Base-by-base conservation (phyloP, 2,329 filamentous ascomycete species). In the Tolypocladium amazonense region DNA sequence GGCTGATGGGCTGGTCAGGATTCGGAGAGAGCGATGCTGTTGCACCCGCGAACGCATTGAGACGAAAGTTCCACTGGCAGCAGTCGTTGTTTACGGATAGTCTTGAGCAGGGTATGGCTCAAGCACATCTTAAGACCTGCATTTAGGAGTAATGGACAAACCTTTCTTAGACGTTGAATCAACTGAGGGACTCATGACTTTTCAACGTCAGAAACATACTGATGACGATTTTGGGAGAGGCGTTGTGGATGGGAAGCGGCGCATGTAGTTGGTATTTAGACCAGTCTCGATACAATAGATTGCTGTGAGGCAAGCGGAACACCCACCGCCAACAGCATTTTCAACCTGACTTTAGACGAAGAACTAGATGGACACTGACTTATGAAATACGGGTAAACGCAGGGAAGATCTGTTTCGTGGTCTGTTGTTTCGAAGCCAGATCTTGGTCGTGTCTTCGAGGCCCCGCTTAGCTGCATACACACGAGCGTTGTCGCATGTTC, bases 401-500 rank as follows among this genome's bases (percentile, higher is more conserved):
- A 23, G 5, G 5, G 15, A 15, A 12, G 33, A 3, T 6, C 50
- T 33, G 7, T n/a, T 35, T 11, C 30, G 30, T 23, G 15, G 3
- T n/a, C 20, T 12, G 15, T 23, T 8, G 20, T n/a, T 27, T 23
- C 50, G 3, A 20, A 7, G 50, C 23, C 5, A 15, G 50, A n/a
- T 23, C 9, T 3, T 14, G 25, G 18, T 33, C 9, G 11, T n/a
- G 47, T 25, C 9, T n/a, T 45, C 15, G 38, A 56, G n/a, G 35
- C 68, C n/a, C 63, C 68, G 64, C 52, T 71, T 71, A 72, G 65
- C 67, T 71, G 68, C 69, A 71, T 70, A 63, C 60, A 18, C 23
- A 54, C 45, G 23, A 30, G 12, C 30, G 37, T 35, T 20, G 50
- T 35, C 50, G 14, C 18, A 35, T 18, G 27, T 12, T n/a, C n/a